These are phyloP conservation scores for Nephelium lappaceum DNA, from an alignment of 345 rosid species.

Conservation along the genomic window DNA sequence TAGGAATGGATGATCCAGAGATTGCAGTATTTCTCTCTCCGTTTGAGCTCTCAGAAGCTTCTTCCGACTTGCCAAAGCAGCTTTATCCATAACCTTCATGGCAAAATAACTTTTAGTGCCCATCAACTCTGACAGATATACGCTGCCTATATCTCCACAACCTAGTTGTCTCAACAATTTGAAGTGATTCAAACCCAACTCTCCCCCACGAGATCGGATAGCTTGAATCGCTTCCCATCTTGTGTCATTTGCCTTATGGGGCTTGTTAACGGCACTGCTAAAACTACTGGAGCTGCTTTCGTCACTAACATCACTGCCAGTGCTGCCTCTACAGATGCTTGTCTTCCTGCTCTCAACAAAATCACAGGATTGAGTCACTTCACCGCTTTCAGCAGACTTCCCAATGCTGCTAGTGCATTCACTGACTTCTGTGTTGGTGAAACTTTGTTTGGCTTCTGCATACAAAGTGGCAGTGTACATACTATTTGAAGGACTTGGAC, in stretches of 20 bases:
- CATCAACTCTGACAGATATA: constrained; percentile 75
- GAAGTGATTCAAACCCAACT: constrained; percentile 62
- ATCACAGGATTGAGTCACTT: constrained; percentile 44
- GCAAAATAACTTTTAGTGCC: constrained; percentile 76
- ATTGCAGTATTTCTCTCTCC: constrained; percentile 83
- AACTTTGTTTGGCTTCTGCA: constrained; percentile 75
- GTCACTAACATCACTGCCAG: constrained; percentile 85
- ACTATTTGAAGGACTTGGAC: constrained; percentile 68
- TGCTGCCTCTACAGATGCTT: constrained; percentile 74
- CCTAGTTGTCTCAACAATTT: constrained; percentile 61
- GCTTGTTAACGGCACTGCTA: constrained; percentile 65
- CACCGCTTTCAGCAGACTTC: constrained; percentile 41
- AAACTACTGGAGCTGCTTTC: constrained; percentile 87
- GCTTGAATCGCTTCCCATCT: constrained; percentile 92
- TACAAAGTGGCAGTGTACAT: constrained; percentile 53
- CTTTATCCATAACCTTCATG: constrained; percentile 83
- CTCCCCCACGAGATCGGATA: constrained; percentile 49
- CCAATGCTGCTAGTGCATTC: constrained; percentile 59
- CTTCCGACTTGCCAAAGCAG: constrained; percentile 70
- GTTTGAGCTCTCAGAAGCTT: constrained; percentile 91
- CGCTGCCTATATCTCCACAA: constrained; percentile 88
- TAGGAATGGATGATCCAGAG: constrained; percentile 88
- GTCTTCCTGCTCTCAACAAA: constrained; percentile 63
- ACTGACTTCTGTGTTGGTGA: constrained; percentile 70
- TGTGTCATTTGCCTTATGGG: constrained; percentile 82